phyloP scores from a whole-genome alignment of 1,284 basidiomycete genomes.

The Ustilago trichophora region DNA sequence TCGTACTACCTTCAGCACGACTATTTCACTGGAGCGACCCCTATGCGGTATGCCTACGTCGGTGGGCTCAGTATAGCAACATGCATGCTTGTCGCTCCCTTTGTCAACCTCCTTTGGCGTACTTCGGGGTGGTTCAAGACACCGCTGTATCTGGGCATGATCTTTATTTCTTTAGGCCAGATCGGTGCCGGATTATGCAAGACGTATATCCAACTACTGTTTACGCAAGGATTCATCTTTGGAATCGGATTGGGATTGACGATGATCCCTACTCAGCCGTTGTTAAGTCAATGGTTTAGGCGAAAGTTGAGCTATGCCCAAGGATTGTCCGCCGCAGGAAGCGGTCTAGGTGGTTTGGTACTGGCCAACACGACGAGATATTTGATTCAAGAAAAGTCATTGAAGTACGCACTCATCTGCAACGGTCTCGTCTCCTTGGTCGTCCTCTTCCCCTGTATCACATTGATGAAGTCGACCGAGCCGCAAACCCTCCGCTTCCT shows the following conservation, averaged over 20 bases:
- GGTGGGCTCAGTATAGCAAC: constrained; percentile 66
- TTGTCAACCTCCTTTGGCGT: constrained; percentile 66
- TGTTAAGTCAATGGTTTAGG: constrained; percentile 41
- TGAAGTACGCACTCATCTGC: constrained; percentile 48
- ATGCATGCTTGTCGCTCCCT: constrained; percentile 66
- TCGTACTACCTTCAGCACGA: constrained; percentile 68
- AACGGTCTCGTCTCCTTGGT: constrained; percentile 66
- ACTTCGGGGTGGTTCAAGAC: constrained; percentile 61
- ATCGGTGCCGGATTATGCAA: constrained; percentile 36
- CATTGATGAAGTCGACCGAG: constrained; percentile 63
- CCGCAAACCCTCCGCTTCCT: constrained; percentile 15
- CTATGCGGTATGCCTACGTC: constrained; percentile 66
- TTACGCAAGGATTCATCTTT: constrained; percentile 54
- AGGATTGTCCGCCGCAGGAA: constrained; percentile 26
- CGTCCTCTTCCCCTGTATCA: constrained; percentile 64
- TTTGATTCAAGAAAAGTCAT: constrained; percentile 38
- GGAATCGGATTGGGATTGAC: constrained; percentile 50
- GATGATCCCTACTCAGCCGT: constrained; percentile 48
- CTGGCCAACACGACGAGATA: constrained; percentile 38
- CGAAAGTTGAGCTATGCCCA: constrained; percentile 30
- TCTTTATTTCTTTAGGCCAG: constrained; percentile 45
- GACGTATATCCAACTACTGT: constrained; percentile 48
- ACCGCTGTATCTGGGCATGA: constrained; percentile 64
- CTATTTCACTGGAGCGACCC: constrained; percentile 66
- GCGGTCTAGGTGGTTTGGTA: constrained; percentile 29